Evolutionary conservation across 1,284 basidiomycete species (phyloP), one percentile per base, ranked within the genome.

Genomic region (Marasmius oreades): DNA sequence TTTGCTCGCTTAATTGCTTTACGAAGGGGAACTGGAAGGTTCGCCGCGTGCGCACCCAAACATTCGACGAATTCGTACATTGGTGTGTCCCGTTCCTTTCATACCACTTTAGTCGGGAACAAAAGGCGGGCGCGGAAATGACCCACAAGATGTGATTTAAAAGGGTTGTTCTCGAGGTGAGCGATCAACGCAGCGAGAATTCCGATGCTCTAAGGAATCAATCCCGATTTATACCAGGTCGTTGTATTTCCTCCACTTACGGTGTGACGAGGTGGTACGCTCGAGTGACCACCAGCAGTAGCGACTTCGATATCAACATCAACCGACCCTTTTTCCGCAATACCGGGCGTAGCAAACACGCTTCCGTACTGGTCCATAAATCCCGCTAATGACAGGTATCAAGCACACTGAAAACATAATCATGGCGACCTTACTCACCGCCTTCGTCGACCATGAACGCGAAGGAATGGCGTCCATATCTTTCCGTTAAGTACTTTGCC

Each of bases 301-400:
- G 77, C 69, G 20, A 88, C 77, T 50, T 78, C 72, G 12, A 89
- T 69, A 36, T 74, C 72, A 45, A 82, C 78, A 61, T 88, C 79
- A 22, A 85, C 60, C 59, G 79, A 80, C 5, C 88, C 88, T 66
- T 90, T 90, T 71, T 91, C 88, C 0, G 78, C 81, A 18, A 86
- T 79, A 3, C 77, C 80, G n/a, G 85, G 86, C 0, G 73, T 65
- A 0, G 84, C 82, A 60, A 85, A 72, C 26, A 74, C 64, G 24
- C 75, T 67, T 3, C 77, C 77, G 52, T 67, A 73, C 42, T 67
- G 60, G 44, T 77, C 69, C 4, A 56, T 55, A 56, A 74, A 75
- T 59, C 75, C 71, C 46, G 67, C 78, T 78, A 28, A 51, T 39
- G 11, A 51, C 44, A 6, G 39, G 23, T 43, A 2, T 43, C 24